These are phyloP conservation scores for Musa itinerans DNA, from an alignment of 176 grass and related monocot genomes.

Conservation along the genomic window DNA sequence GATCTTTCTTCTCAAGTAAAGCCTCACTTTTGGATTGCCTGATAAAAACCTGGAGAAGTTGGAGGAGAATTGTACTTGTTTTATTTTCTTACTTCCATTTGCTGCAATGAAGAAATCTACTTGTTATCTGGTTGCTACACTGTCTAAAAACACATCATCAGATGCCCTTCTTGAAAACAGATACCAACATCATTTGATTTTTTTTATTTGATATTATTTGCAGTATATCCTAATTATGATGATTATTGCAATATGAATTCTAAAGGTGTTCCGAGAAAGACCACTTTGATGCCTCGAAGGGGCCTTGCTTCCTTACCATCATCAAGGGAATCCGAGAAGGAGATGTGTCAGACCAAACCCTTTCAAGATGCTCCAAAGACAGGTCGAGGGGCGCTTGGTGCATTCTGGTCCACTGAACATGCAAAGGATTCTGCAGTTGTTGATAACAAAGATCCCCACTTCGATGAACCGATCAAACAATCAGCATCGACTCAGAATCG, in stretches of 20 bases:
- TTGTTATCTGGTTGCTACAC: too few relatives aligned
- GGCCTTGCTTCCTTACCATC: slow-evolving; percentile 27
- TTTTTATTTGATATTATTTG: background rate
- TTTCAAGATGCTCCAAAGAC: slow-evolving; percentile 30
- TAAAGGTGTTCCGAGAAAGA: slow-evolving; percentile 25
- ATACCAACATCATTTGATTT: background rate
- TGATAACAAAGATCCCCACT: slow-evolving; percentile 43
- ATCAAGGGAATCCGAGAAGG: slow-evolving; percentile 26
- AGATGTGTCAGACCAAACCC: slow-evolving; percentile 14
- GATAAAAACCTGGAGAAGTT: background rate
- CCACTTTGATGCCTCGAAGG: slow-evolving; percentile 24
- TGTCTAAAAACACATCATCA: background rate
- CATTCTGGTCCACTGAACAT: slow-evolving; percentile 93
- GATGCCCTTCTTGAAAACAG: background rate
- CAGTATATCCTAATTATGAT: background rate
- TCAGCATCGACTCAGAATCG: slow-evolving; percentile 20
- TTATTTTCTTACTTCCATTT: background rate
- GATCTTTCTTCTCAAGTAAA: background rate
- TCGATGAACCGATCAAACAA: slow-evolving; percentile 34
- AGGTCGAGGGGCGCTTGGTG: slow-evolving; percentile 33
- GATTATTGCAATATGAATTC: background rate
- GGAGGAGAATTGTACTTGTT: background rate
- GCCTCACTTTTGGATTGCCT: slow-evolving; percentile 1
- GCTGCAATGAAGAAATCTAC: slow-evolving; percentile 5
- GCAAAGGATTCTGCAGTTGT: slow-evolving; percentile 49